phyloP scores from a whole-genome alignment of 768 basidiomycete species.

The Paxillus ammoniavirescens region DNA sequence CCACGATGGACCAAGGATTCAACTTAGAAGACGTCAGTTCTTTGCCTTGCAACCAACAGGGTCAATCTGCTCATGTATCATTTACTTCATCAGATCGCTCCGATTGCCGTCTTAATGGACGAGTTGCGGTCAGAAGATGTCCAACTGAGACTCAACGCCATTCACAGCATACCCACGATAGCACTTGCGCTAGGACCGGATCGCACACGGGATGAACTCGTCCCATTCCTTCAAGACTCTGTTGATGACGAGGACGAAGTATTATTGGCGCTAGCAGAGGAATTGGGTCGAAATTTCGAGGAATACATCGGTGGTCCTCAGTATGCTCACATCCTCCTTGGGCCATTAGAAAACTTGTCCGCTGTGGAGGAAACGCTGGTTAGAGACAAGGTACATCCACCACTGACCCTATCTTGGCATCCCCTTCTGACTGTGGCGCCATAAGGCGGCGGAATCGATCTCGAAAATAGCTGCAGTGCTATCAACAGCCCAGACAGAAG shows the following conservation, averaged over 20 bases:
- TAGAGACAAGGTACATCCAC: slow-evolving; percentile 79
- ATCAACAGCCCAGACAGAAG: slow-evolving; percentile 78
- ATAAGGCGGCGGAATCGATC: slow-evolving; percentile 92
- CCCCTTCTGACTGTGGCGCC: slow-evolving; percentile 10
- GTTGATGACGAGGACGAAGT: slow-evolving; percentile 99
- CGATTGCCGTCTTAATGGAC: slow-evolving; percentile 97
- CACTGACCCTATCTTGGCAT: not conserved
- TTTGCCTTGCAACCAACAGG: slow-evolving; percentile 3
- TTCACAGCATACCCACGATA: slow-evolving; percentile 97
- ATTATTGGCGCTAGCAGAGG: slow-evolving; percentile 91
- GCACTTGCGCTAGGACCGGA: slow-evolving; percentile 94
- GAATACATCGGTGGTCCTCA: slow-evolving; percentile 93
- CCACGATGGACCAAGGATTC: slow-evolving; percentile 66
- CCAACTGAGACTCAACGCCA: slow-evolving; percentile 91
- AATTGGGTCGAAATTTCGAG: slow-evolving; percentile 87
- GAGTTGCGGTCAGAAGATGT: slow-evolving; percentile 98
- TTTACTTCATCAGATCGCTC: slow-evolving; percentile 63
- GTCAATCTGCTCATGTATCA: slow-evolving; percentile 18
- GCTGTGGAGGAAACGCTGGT: slow-evolving; percentile 98
- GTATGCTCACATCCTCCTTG: slow-evolving; percentile 83
- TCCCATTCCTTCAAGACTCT: slow-evolving; percentile 98
- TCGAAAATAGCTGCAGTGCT: slow-evolving; percentile 82
- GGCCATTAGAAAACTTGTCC: slow-evolving; percentile 92
- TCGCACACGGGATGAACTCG: slow-evolving; percentile 91
- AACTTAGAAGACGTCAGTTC: slow-evolving; percentile 64